Percentiles rank a stretch among this genome's conserved stretches.
These are phyloP conservation scores for Ligustrum vulgare DNA, from an alignment of 257 asterid genomes.

Conservation along the genomic window DNA sequence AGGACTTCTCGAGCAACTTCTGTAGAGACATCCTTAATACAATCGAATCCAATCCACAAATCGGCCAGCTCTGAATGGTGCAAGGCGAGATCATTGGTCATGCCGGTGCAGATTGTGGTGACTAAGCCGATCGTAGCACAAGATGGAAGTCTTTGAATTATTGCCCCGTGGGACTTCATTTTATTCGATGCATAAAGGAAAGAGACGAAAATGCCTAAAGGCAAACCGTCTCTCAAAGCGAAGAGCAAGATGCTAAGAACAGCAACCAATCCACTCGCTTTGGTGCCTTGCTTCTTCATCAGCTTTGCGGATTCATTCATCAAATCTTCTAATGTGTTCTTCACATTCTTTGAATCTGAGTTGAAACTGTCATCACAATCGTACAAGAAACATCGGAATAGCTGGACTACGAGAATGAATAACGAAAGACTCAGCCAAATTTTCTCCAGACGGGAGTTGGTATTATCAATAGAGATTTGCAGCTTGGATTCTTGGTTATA, in stretches of 20 bases:
- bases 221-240: conserved; percentile 42
- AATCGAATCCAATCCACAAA: conserved; percentile 36
- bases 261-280: conserved; percentile 27
- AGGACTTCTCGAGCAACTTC: conserved; percentile 10
- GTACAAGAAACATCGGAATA: conserved; percentile 34
- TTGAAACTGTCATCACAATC: conserved; percentile 5
- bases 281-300: conserved; percentile 28
- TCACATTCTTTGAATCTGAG: conserved; percentile 21
- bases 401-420: conserved; percentile 36
- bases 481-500: conserved; percentile 17
- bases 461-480: conserved; percentile 21
- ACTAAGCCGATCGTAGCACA: conserved; percentile 33
- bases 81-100: conserved; percentile 28
- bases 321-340: conserved; percentile 36
- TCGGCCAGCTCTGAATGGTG: conserved; percentile 34
- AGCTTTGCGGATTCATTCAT: conserved; percentile 35
- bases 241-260: conserved; percentile 38
- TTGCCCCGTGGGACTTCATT: conserved; percentile 25
- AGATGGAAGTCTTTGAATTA: conserved; percentile 28
- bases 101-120: conserved; percentile 32
- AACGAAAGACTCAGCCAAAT: conserved; percentile 36
- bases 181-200: conserved; percentile 31
- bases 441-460: conserved; percentile 35
- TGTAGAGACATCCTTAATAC: neutral
- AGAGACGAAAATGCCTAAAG: conserved; percentile 38